phyloP scores from a whole-genome alignment of 2,329 filamentous ascomycete species.

The Epichloe aotearoae region DNA sequence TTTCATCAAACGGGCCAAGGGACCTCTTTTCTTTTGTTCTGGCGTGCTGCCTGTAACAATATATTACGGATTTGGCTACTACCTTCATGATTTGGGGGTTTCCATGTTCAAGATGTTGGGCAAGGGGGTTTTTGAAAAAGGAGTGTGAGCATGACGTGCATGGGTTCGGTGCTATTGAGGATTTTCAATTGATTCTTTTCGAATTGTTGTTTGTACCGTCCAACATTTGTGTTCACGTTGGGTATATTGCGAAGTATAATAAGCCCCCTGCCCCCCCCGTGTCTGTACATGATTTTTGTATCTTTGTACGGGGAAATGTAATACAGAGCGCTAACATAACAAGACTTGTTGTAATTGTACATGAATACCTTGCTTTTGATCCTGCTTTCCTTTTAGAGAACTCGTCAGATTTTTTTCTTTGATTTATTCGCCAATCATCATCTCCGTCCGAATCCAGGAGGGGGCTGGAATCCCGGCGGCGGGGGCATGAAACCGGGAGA shows the following conservation, averaged over 20 bases:
- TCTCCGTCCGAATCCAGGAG: slow-evolving; percentile 28
- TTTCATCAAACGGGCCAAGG: neutral
- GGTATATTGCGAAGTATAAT: no score
- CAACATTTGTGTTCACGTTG: no score
- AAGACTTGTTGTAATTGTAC: neutral
- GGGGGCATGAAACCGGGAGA: slow-evolving; percentile 29
- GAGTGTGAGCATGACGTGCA: neutral
- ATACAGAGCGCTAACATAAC: neutral
- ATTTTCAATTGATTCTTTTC: no score
- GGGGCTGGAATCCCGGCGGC: slow-evolving; percentile 32
- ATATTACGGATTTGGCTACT: neutral
- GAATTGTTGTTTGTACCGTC: no score
- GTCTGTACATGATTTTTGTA: neutral
- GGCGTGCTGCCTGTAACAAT: no score
- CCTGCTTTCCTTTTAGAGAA: neutral
- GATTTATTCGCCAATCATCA: neutral
- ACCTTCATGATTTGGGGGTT: neutral
- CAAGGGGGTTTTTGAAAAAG: slow-evolving; percentile 2
- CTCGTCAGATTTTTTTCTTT: neutral
- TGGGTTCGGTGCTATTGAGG: neutral
- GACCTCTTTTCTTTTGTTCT: no score
- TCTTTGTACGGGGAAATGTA: neutral
- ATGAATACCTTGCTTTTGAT: neutral
- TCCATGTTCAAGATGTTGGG: neutral
- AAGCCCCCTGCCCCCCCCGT: no score